Base-by-base conservation (phyloP, 1,284 basidiomycete genomes). In the Tilletia setariae region DNA sequence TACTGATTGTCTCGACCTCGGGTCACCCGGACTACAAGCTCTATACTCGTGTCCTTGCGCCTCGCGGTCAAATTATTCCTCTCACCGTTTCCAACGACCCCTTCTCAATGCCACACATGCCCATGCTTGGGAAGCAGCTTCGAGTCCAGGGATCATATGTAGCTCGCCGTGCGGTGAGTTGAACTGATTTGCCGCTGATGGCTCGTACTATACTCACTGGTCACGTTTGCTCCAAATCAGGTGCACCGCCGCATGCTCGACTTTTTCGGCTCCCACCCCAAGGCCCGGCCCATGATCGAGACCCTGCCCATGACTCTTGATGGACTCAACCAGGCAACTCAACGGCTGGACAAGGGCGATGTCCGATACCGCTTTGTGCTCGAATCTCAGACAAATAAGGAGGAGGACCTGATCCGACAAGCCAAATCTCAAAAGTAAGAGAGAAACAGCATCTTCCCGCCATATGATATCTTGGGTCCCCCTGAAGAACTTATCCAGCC, bases 241-340 rank as follows among this genome's bases (percentile, higher is more conserved):
- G 71, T 75, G n/a, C 79, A 78, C 69, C 66, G 63, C 21, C 65
- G 72, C 70, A 80, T 80, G 79, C 74, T 80, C 49, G 63, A 75
- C 42, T 79, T 79, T 56, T 66, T 70, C 23, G 79, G 76, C 13
- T 70, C 72, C 16, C 69, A 76, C 67, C 56, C 56, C n/a, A 68
- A 67, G 56, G 68, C 79, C 66, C 69, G 71, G 68, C 78, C 79
- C 28, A 74, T 77, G 35, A 73, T 79, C 71, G 79, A 81, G 68
- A 72, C 74, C 66, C 74, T 81, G 1, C 73, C 75, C 30, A 81
- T 81, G 79, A 77, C 73, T 59, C 72, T 75, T 64, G 74, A 79
- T n/a, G 75, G 74, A 30, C 65, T 81, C 68, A 79, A 79, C 69
- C 13, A 53, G 51, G 79, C 79, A 30, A 68, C 74, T 8, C 75